Base-by-base conservation (phyloP, 192 early-diverging fungal species). In the Mortierella antarctica region DNA sequence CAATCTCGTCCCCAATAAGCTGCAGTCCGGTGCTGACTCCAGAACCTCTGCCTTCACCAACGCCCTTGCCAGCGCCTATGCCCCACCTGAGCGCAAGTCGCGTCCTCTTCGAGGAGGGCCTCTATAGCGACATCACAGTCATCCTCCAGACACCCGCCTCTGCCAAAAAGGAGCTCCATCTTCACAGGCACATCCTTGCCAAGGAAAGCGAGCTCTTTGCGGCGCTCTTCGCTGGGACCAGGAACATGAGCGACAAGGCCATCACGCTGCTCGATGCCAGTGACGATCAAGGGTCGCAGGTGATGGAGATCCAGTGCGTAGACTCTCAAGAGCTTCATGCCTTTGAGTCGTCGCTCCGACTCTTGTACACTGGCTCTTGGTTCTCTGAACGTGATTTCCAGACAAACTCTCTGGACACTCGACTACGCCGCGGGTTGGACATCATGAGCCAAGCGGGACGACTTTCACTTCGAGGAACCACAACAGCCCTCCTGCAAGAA, bases 341-440 rank as follows among this genome's bases (percentile, higher is more conserved):
- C 23, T 68, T 80, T 48, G 77, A 80, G 45, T 71, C 77, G 10
- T 72, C 70, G 0, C 65, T 80, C 17, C 69, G 77, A 15, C 47
- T 80, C 5, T 70, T 80, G 41, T 80, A 80, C 60, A 80, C 77
- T 4, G 77, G 77, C 44, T 68, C 46, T 18, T 80, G 77, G 77
- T 80, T 70, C 49, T 80, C 77, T 41, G 77, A 80, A 41, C 77
- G 77, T 20, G 77, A 80, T 56, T 80, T 80, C 55, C 77, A 72
- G 20, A 80, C 77, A 14, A 72, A 62, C 48, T 72, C 70, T 5
- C 70, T 80, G 4, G 67, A 80, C 13, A 59, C 77, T 41, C 63
- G 77, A 31, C 52, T 80, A 7, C 77, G 77, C 23, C 77, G 77
- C 18, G 77, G 77, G 11, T 46, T 80, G 31, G 77, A 80, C 57